A percentile compares a stretch with the other conserved stretches of the same genome.
These are phyloP conservation scores for Saturnispora zaruensis DNA, from an alignment of 805 yeast species.

Conservation along the genomic window DNA sequence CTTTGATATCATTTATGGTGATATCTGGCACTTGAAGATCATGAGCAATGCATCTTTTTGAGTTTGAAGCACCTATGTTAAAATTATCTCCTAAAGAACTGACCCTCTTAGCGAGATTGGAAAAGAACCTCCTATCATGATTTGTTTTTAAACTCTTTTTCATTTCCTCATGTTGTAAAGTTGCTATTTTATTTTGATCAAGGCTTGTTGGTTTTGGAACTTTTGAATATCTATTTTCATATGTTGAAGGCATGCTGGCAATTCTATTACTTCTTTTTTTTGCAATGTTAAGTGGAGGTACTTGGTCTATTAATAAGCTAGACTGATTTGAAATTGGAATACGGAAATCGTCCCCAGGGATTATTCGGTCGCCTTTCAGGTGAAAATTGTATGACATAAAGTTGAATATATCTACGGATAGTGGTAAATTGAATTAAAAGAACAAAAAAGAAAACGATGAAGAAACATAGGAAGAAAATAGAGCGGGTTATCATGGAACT, in stretches of 20 bases:
- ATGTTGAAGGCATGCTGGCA: neutral
- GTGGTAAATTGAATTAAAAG: too few species aligned
- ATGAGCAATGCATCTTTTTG: neutral
- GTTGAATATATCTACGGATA: neutral
- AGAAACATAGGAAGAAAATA: neutral
- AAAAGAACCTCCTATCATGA: neutral
- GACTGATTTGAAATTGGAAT: conserved; percentile 10
- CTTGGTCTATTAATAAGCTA: neutral
- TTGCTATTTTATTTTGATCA: conserved; percentile 1
- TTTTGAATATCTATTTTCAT: neutral
- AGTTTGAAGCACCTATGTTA: too few species aligned
- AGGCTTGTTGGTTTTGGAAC: conserved; percentile 5
- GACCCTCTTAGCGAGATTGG: conserved; percentile 4
- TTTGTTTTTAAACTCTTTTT: neutral
- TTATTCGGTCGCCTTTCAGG: conserved; percentile 21
- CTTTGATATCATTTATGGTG: neutral
- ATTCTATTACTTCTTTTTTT: neutral
- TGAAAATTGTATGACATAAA: conserved; percentile 13
- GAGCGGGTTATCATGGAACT: neutral
- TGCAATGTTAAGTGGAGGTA: conserved; percentile 1
- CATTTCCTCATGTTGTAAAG: neutral
- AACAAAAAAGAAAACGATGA: neutral
- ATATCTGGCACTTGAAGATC: neutral
- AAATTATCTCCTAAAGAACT: conserved; percentile 3
- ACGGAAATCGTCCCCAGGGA: conserved; percentile 18